These are phyloP conservation scores for Somion occarium DNA, from an alignment of 1,284 basidiomycete species.

Conservation along the genomic window DNA sequence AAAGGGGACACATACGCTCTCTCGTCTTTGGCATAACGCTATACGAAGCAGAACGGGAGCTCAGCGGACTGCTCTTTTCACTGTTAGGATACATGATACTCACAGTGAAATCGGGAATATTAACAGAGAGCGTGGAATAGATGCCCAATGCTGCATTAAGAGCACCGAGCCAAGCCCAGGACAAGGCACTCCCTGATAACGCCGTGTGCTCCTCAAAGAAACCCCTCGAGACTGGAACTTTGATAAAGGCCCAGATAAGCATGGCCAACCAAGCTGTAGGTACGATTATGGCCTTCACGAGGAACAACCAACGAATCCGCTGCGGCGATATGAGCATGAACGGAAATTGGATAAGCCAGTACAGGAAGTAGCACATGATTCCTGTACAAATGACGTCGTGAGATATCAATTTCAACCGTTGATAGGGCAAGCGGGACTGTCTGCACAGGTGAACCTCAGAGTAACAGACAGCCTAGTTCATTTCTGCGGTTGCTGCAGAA, in stretches of 20 bases:
- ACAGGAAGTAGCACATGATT: slow-evolving; percentile 76
- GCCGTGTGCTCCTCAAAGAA: slow-evolving; percentile 42
- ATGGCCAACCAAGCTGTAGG: slow-evolving; percentile 67
- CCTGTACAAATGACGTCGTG: slow-evolving; percentile 25
- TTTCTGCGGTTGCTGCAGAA: no score
- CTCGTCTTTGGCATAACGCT: slow-evolving; percentile 62
- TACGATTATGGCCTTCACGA: slow-evolving; percentile 60
- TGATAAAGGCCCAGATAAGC: slow-evolving; percentile 69
- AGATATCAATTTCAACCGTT: slow-evolving; percentile 1
- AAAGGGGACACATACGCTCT: slow-evolving; percentile 37
- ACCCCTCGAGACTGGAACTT: slow-evolving; percentile 51
- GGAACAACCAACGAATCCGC: slow-evolving; percentile 69
- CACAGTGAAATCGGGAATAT: slow-evolving; percentile 73
- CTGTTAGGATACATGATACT: slow-evolving; percentile 15
- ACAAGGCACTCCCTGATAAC: slow-evolving; percentile 45
- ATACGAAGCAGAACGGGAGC: background rate
- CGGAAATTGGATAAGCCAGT: slow-evolving; percentile 70
- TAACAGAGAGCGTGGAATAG: slow-evolving; percentile 62
- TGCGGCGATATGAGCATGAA: slow-evolving; percentile 75
- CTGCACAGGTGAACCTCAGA: no score
- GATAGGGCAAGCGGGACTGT: no score
- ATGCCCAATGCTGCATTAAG: slow-evolving; percentile 67
- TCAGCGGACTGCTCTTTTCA: background rate
- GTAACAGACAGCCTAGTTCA: no score
- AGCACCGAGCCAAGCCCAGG: slow-evolving; percentile 72